Base-by-base conservation (phyloP, 2,329 filamentous ascomycete species). In the Botrytis cinerea region DNA sequence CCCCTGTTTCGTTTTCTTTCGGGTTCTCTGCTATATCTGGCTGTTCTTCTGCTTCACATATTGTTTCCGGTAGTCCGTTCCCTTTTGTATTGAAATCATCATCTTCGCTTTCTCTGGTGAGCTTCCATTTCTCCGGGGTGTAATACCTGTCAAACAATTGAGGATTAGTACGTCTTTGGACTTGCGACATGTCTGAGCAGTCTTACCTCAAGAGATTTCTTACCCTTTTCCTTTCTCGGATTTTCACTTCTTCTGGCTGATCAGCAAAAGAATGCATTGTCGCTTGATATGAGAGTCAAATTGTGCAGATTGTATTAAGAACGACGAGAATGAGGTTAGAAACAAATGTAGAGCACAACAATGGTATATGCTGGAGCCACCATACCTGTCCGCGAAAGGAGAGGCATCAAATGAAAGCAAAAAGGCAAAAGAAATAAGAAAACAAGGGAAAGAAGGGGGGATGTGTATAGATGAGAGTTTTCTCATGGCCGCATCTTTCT, bases 181-280 rank as follows among this genome's bases (percentile, higher is more conserved):
- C 38, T 1, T 38, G 38, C 7, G 8, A 38, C 32, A 62, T 32
- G 8, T 60, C 14, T 38, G 54, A 14, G 28, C 5, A 22, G 10
- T 22, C 59, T 43, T 22, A 74, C 70, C 70, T 68, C 28, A 73
- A n/a, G 25, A 73, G 63, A 48, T 74, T 72, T 22, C 70, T 54
- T 5, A 74, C 63, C 63, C 70, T 72, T 59, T 66, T 48, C n/a
- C 63, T 68, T 40, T 73, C 73, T n/a, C 57, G 51, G 20, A 14
- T 51, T 35, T 28, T 62, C 12, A 57, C 59, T 20, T 60, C 51
- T 18, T 72, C 71, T 25, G 54, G 32, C 46, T 68, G 66, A 57
- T 57, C 66, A 28, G n/a, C 48, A 25, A 68, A 43, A n/a, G 25
- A 54, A 20, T 48, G 48, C 66, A 68, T 57, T 32, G 10, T 68